phyloP scores from a whole-genome alignment of 108 stramenopile species.

The Nitzschia putrida region DNA sequence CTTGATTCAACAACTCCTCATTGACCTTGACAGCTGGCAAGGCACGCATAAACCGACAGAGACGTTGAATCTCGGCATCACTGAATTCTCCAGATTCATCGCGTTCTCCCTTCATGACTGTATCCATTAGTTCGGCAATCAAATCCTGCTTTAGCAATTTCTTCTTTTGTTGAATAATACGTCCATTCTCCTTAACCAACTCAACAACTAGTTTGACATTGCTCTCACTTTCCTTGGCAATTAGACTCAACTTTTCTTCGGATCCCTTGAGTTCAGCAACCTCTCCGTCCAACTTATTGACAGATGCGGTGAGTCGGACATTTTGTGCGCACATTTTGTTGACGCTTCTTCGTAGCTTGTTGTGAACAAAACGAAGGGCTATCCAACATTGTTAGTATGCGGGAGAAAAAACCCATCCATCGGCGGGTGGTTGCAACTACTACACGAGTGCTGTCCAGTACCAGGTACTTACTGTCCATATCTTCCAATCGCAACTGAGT shows the following conservation, averaged over 20 bases:
- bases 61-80: slow-evolving; percentile 11
- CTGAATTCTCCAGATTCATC: slow-evolving; percentile 7
- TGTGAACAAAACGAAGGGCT: slow-evolving; percentile 8
- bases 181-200: slow-evolving; percentile 23
- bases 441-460: not conserved
- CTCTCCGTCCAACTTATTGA: not conserved
- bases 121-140: slow-evolving; percentile 17
- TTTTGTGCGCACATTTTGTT: slow-evolving; percentile 8
- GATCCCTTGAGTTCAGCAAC: slow-evolving; percentile 1
- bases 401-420: not conserved
- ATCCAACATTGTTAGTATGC: too few relatives aligned
- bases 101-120: slow-evolving; percentile 16
- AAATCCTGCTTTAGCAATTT: slow-evolving; percentile 13
- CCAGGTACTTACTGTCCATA: not conserved
- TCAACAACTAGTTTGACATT: slow-evolving; percentile 10
- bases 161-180: slow-evolving; percentile 18
- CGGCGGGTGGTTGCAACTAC: not conserved
- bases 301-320: not conserved
- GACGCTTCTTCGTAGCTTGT: slow-evolving; percentile 7
- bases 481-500: not conserved
- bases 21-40: slow-evolving; percentile 24
- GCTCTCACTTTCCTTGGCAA: slow-evolving; percentile 13
- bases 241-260: slow-evolving; percentile 10
- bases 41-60: slow-evolving; percentile 9
- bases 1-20: slow-evolving; percentile 9